Percentiles rank a stretch among this genome's conserved stretches.
Evolutionary conservation across 495 filamentous ascomycete species (phyloP).

Genomic region (Aspergillus sparsus): DNA sequence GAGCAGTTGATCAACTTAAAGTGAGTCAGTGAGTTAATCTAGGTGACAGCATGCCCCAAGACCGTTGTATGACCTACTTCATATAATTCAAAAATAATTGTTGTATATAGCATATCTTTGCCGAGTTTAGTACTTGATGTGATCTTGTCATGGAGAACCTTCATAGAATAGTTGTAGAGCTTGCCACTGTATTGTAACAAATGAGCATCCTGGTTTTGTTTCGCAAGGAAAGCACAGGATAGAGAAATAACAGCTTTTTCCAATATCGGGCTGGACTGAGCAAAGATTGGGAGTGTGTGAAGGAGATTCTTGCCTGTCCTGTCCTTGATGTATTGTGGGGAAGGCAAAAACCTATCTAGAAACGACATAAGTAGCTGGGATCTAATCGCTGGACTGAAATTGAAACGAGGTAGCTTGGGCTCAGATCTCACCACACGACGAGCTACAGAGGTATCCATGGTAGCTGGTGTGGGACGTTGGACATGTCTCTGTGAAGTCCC

Average conservation of each 20-base stretch:
- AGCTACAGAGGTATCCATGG: neutral
- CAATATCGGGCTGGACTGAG: conserved; percentile 19
- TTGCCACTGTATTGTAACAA: conserved; percentile 27
- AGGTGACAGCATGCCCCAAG: neutral
- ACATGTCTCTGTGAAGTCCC: conserved; percentile 9
- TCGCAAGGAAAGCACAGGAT: conserved; percentile 27
- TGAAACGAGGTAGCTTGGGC: conserved; percentile 20
- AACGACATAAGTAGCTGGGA: conserved; percentile 24
- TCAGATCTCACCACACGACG: conserved; percentile 9
- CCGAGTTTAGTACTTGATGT: conserved; percentile 20
- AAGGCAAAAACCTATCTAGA: conserved; percentile 18
- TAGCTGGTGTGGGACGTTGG: conserved; percentile 8
- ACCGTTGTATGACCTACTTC: conserved; percentile 20
- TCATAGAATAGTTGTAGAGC: conserved; percentile 27
- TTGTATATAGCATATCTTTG: conserved; percentile 30
- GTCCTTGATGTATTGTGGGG: conserved; percentile 9
- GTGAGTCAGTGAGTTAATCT: conserved; percentile 8
- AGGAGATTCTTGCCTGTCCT: conserved; percentile 18
- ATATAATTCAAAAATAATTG: conserved; percentile 31
- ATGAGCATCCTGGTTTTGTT: conserved; percentile 21
- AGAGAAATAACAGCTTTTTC: conserved; percentile 27
- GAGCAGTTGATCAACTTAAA: conserved; percentile 31
- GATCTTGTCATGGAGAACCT: conserved; percentile 24
- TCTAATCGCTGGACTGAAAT: conserved; percentile 21
- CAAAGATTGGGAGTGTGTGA: conserved; percentile 20